phyloP scores from a whole-genome alignment of 129 eudicot genomes.

The Lactuca sativa region DNA sequence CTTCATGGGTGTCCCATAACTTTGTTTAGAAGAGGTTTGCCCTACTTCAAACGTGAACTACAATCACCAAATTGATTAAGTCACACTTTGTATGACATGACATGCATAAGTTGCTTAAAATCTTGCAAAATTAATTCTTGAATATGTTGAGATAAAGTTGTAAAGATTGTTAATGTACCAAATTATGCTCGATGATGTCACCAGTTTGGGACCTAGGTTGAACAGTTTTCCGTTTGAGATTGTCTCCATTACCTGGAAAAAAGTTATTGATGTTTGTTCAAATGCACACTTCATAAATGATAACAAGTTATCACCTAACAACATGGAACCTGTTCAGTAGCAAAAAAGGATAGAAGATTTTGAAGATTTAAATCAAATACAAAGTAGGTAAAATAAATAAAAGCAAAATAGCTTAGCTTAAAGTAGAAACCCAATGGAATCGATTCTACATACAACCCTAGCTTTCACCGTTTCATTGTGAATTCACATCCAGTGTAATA shows the following conservation, averaged over 20 bases:
- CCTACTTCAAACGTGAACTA: slow-evolving; percentile 49
- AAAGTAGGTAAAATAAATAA: slow-evolving; percentile 24
- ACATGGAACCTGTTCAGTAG: neutral
- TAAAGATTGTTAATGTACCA: slow-evolving; percentile 34
- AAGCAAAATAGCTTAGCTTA: slow-evolving; percentile 11
- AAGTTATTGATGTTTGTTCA: slow-evolving; percentile 17
- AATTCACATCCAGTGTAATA: slow-evolving; percentile 9
- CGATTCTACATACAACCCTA: slow-evolving; percentile 8
- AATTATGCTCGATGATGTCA: slow-evolving; percentile 35
- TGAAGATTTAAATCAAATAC: slow-evolving; percentile 9
- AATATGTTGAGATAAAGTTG: neutral
- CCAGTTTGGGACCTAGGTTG: slow-evolving; percentile 39
- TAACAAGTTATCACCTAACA: slow-evolving; percentile 13
- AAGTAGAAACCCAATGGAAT: slow-evolving; percentile 17
- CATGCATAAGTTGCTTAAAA: too few relatives aligned
- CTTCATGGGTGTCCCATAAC: slow-evolving; percentile 64
- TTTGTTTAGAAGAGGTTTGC: slow-evolving; percentile 40
- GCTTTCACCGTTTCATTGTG: neutral
- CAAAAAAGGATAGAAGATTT: neutral
- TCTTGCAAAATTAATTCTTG: too few relatives aligned
- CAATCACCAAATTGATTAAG: slow-evolving; percentile 16
- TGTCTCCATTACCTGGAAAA: slow-evolving; percentile 42
- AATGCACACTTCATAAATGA: slow-evolving; percentile 2
- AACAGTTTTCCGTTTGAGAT: slow-evolving; percentile 32
- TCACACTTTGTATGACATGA: neutral